phyloP scores from a whole-genome alignment of 2,329 filamentous ascomycete species.

The Colletotrichum orchidophilum region DNA sequence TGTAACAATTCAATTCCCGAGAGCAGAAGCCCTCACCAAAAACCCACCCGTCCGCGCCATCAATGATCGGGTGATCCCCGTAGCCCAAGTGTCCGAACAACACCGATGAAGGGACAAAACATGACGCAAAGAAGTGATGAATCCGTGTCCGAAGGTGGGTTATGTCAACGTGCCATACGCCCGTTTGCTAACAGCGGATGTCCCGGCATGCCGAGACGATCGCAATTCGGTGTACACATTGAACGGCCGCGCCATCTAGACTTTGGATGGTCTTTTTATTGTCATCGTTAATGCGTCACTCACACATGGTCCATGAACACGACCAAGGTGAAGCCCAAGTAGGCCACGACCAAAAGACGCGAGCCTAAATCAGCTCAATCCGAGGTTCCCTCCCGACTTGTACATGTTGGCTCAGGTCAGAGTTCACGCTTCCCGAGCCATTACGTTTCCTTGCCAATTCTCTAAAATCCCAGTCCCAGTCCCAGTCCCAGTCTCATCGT shows the following conservation, averaged over 20 bases:
- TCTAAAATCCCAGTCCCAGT: background rate
- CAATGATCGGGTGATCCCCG: background rate
- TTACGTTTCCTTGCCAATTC: constrained; percentile 13
- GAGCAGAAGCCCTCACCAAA: background rate
- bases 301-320: background rate
- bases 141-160: background rate
- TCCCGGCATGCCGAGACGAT: background rate
- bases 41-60: background rate
- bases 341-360: background rate
- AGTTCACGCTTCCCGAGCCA: constrained; percentile 1
- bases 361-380: constrained; percentile 8
- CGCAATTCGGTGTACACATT: background rate
- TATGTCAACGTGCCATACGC: background rate
- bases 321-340: constrained; percentile 2
- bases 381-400: background rate
- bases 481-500: background rate
- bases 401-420: background rate
- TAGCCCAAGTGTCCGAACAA: background rate
- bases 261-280: background rate
- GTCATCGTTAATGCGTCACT: background rate
- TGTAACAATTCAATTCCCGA: background rate
- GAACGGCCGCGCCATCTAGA: background rate
- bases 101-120: constrained; percentile 2
- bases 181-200: background rate
- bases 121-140: background rate